phyloP scores from a whole-genome alignment of 2,329 filamentous ascomycete genomes.

The Alternaria incomplexa region DNA sequence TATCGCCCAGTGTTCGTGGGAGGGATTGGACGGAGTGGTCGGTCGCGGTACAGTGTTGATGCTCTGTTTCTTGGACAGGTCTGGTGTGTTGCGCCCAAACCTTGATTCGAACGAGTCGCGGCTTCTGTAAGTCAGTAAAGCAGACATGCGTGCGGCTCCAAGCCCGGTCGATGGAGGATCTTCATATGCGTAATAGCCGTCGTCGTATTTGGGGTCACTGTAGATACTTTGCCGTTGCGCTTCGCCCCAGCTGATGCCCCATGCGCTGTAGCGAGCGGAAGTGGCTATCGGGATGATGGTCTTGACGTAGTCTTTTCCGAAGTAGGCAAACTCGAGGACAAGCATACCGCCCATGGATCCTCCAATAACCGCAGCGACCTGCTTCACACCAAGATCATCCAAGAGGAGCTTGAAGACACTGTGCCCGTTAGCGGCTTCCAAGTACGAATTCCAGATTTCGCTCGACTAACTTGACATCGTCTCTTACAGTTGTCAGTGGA shows the following conservation, averaged over 20 bases:
- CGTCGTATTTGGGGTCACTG: conserved; percentile 96
- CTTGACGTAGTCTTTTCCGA: conserved; percentile 83
- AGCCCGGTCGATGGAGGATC: conserved; percentile 87
- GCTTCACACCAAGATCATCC: conserved; percentile 79
- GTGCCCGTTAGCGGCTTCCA: conserved; percentile 14
- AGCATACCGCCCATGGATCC: conserved; percentile 90
- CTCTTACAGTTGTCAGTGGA: conserved; percentile 89
- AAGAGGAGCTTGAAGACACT: conserved; percentile 80
- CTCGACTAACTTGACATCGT: conserved; percentile 83
- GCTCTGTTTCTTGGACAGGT: conserved; percentile 80
- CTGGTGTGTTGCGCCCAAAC: conserved; percentile 91
- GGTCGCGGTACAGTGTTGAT: conserved; percentile 72
- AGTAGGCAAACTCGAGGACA: conserved; percentile 89
- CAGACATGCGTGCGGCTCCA: conserved; percentile 94
- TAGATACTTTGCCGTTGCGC: conserved; percentile 93
- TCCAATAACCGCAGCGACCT: conserved; percentile 79
- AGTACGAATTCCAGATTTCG: not conserved
- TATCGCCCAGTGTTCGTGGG: conserved; percentile 57
- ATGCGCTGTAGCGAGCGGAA: conserved; percentile 82
- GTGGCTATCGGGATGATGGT: conserved; percentile 84
- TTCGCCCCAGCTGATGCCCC: conserved; percentile 91
- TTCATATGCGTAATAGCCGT: conserved; percentile 89
- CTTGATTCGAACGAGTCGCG: conserved; percentile 96
- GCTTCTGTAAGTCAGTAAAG: conserved; percentile 92
- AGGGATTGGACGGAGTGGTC: conserved; percentile 42